These are phyloP conservation scores for Picocystis sp. DNA, from an alignment of 163 green algal genomes.

Conservation along the genomic window DNA sequence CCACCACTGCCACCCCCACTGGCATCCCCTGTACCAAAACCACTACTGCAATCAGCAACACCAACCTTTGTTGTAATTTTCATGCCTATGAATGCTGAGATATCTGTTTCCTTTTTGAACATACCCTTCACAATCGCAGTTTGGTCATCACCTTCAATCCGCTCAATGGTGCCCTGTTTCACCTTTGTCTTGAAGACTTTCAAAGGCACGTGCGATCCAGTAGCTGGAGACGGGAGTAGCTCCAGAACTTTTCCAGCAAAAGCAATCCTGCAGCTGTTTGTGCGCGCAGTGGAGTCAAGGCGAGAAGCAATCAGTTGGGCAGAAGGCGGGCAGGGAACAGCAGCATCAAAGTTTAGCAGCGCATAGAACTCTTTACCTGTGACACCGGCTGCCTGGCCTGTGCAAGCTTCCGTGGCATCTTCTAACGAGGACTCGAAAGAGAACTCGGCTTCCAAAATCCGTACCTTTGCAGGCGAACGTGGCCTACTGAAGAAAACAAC, in stretches of 20 bases:
- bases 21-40: too few species aligned
- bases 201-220: conserved; percentile 11
- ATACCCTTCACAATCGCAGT: conserved; percentile 20
- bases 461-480: conserved; percentile 7
- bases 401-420: conserved; percentile 29
- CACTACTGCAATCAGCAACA: too few species aligned
- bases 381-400: neutral
- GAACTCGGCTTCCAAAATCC: conserved; percentile 6
- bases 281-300: conserved; percentile 52
- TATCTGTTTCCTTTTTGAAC: conserved; percentile 38
- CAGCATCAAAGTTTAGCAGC: conserved; percentile 57
- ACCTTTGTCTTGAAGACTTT: conserved; percentile 48
- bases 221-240: neutral
- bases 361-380: conserved; percentile 35
- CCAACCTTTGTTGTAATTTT: conserved; percentile 4
- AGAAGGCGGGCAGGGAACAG: conserved; percentile 50
- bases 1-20: too few species aligned
- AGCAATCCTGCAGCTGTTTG: conserved; percentile 60
- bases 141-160: conserved; percentile 31
- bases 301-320: conserved; percentile 63
- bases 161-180: conserved; percentile 51
- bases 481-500: conserved; percentile 52
- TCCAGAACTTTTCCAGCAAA: conserved; percentile 50
- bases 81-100: conserved; percentile 23
- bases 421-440: conserved; percentile 7